Conservation (phyloP, 2,329 filamentous ascomycete species). For the Mollisia scopiformis region DNA sequence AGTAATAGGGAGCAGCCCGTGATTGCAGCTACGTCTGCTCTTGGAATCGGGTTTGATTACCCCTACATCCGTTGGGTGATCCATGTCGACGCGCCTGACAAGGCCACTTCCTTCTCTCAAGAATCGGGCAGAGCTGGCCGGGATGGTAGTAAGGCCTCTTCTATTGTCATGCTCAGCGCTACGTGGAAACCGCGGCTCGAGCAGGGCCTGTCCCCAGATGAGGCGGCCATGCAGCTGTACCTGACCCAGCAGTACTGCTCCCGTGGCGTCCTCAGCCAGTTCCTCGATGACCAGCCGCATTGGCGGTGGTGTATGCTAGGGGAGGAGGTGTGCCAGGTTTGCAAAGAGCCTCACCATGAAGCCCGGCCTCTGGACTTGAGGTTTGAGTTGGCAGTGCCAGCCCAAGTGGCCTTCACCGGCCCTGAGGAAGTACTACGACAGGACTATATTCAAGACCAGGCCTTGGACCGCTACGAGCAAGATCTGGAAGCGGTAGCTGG, state of each 20-base stretch:
- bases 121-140: slow-evolving; percentile 10
- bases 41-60: no score
- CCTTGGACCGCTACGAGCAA: slow-evolving; percentile 3
- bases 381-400: background rate
- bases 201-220: no score
- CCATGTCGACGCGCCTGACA: slow-evolving; percentile 2
- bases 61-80: no score
- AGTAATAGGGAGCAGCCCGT: no score
- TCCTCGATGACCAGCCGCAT: slow-evolving; percentile 10
- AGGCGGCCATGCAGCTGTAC: no score
- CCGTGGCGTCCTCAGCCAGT: no score
- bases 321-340: slow-evolving; percentile 7
- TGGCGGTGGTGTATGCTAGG: slow-evolving; percentile 15
- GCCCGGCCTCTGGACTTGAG: no score
- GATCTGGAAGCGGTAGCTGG: slow-evolving; percentile 10
- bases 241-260: no score
- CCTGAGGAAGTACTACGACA: slow-evolving; percentile 7
- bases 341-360: no score
- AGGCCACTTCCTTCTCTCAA: slow-evolving; percentile 14
- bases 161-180: slow-evolving; percentile 18
- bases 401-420: background rate
- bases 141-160: slow-evolving; percentile 10
- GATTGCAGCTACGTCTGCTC: no score
- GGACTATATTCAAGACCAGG: slow-evolving; percentile 5
- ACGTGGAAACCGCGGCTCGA: no score